Conservation (phyloP, 202 grass and related monocot genomes). For the Panicum hallii region DNA sequence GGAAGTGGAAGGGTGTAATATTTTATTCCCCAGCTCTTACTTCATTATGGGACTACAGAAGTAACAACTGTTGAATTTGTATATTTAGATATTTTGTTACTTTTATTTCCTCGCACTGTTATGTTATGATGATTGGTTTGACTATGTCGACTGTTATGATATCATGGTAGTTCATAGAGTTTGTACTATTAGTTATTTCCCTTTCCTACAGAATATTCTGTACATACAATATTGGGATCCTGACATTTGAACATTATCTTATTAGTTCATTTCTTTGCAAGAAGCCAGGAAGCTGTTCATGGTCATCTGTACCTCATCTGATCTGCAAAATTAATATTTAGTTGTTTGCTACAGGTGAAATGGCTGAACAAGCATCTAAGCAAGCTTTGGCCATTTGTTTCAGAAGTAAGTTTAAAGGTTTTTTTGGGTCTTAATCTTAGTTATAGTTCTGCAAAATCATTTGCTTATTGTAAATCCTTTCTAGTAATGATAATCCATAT, state of each 20-base stretch:
- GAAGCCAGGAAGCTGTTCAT: neutral
- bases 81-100: neutral
- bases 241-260: neutral
- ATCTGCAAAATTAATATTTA: constrained; percentile 27
- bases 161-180: neutral
- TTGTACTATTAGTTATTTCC: constrained; percentile 9
- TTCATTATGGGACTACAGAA: neutral
- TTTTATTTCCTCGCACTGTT: neutral
- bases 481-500: constrained; percentile 7
- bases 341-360: constrained; percentile 73
- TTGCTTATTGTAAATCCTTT: constrained; percentile 30
- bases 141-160: constrained; percentile 1
- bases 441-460: constrained; percentile 28
- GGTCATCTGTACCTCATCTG: constrained; percentile 13
- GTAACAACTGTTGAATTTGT: neutral
- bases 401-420: constrained; percentile 58
- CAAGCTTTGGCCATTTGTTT: constrained; percentile 92
- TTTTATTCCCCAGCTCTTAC: neutral
- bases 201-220: constrained; percentile 18
- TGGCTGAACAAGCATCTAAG: constrained; percentile 95
- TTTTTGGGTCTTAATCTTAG: constrained; percentile 12
- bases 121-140: constrained; percentile 10
- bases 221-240: constrained; percentile 4
- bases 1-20: neutral
- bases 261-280: neutral